A percentile compares a stretch with the other conserved stretches of the same genome.
phyloP scores from a whole-genome alignment of 495 filamentous ascomycete species.

The Penicillium lividum region DNA sequence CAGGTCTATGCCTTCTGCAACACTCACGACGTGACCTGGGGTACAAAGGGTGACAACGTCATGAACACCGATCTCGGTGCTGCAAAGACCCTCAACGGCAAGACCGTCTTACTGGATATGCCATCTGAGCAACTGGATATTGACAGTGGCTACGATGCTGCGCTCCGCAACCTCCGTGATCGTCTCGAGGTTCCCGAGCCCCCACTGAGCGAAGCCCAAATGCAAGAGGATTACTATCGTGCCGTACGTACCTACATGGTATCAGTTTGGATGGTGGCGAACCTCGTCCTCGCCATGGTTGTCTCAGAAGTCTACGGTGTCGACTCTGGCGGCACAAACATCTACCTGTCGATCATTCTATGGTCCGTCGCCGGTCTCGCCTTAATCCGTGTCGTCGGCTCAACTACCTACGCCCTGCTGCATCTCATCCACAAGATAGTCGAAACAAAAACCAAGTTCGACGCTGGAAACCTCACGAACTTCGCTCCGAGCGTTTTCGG shows the following conservation, averaged over 20 bases:
- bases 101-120: conserved; percentile 85
- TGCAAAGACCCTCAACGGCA: conserved; percentile 67
- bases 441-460: conserved; percentile 75
- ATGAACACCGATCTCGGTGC: conserved; percentile 88
- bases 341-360: conserved; percentile 89
- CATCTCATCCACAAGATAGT: conserved; percentile 81
- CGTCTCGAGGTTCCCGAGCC: conserved; percentile 75
- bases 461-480: conserved; percentile 43
- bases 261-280: conserved; percentile 90
- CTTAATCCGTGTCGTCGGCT: conserved; percentile 78
- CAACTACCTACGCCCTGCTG: conserved; percentile 77
- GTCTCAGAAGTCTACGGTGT: conserved; percentile 83
- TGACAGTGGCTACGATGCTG: conserved; percentile 95
- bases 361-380: conserved; percentile 90
- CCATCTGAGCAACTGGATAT: conserved; percentile 97
- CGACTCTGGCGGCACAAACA: conserved; percentile 70
- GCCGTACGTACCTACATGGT: conserved; percentile 99
- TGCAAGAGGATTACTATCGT: conserved; percentile 98
- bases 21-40: conserved; percentile 98
- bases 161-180: conserved; percentile 92
- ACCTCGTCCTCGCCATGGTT: conserved; percentile 90
- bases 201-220: conserved; percentile 68
- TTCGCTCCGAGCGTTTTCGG: conserved; percentile 29
- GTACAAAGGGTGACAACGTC: conserved; percentile 97
- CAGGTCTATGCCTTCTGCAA: conserved; percentile 99